Evolutionary conservation across 345 rosid genomes (phyloP).

Genomic region (Raphanus raphanistrum): DNA sequence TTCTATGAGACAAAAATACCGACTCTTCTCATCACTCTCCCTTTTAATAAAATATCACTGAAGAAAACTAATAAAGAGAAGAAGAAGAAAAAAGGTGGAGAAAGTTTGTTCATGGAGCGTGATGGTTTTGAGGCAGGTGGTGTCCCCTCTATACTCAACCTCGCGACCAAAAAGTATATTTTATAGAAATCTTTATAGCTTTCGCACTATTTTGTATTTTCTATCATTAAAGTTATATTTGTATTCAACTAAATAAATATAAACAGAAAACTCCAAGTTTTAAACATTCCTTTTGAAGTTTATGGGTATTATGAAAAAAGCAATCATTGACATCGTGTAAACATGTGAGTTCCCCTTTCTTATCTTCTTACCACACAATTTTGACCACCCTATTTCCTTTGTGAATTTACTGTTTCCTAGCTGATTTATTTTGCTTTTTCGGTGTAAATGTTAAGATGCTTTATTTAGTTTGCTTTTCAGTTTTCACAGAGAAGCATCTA

Average conservation of each 20-base stretch:
- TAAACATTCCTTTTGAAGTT: slow-evolving; percentile 11
- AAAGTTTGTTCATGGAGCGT: slow-evolving; percentile 43
- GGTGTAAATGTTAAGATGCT: neutral
- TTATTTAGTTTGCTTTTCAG: slow-evolving; percentile 24
- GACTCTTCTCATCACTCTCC: slow-evolving; percentile 42
- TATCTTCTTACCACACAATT: slow-evolving; percentile 38
- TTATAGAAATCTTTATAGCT: neutral
- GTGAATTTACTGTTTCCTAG: slow-evolving; percentile 17
- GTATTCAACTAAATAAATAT: slow-evolving; percentile 11
- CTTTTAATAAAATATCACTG: slow-evolving; percentile 23
- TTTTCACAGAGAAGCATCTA: slow-evolving; percentile 27
- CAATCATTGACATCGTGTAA: slow-evolving; percentile 43
- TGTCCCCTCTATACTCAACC: slow-evolving; percentile 32
- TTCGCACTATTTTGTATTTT: slow-evolving; percentile 27
- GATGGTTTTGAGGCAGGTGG: slow-evolving; percentile 20
- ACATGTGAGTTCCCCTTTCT: slow-evolving; percentile 40
- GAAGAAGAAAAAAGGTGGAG: slow-evolving; percentile 21
- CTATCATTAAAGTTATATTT: slow-evolving; percentile 31
- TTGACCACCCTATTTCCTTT: slow-evolving; percentile 38
- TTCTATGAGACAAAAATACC: slow-evolving; percentile 44
- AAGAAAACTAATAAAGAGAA: slow-evolving; percentile 35
- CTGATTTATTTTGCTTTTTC: neutral
- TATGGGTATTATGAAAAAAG: slow-evolving; percentile 34
- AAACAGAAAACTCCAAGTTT: neutral
- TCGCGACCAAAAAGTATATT: slow-evolving; percentile 31